Conservation (phyloP, 495 filamentous ascomycete genomes). For the Aspergillus hancockii region DNA sequence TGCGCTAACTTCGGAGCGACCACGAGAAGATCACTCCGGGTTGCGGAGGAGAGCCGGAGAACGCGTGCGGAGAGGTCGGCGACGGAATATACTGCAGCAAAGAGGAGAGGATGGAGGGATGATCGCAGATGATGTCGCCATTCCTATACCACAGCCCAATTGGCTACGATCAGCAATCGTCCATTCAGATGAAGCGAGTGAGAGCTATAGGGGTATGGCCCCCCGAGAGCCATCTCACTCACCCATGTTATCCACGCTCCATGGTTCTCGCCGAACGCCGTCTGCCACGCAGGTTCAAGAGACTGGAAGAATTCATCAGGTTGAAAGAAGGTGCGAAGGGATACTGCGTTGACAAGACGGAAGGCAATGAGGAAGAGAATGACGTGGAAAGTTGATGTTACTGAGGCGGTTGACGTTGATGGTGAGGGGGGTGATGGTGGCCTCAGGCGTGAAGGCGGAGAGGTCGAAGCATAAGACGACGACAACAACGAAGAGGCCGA, state of each 20-base stretch:
- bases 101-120: slow-evolving; percentile 85
- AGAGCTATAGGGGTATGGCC: slow-evolving; percentile 8
- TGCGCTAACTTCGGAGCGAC: slow-evolving; percentile 75
- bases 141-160: slow-evolving; percentile 61
- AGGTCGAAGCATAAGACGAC: slow-evolving; percentile 5
- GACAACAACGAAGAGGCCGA: background rate
- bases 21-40: slow-evolving; percentile 64
- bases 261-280: slow-evolving; percentile 75
- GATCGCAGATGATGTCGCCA: slow-evolving; percentile 90
- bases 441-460: slow-evolving; percentile 13
- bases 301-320: slow-evolving; percentile 99
- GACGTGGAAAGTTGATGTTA: slow-evolving; percentile 25
- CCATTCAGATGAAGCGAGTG: background rate
- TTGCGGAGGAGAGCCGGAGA: slow-evolving; percentile 47
- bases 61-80: slow-evolving; percentile 52
- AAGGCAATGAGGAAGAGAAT: slow-evolving; percentile 69
- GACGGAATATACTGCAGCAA: slow-evolving; percentile 73
- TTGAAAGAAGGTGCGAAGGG: slow-evolving; percentile 92
- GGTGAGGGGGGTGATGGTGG: slow-evolving; percentile 15
- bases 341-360: slow-evolving; percentile 83
- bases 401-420: background rate
- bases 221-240: slow-evolving; percentile 26
- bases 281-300: slow-evolving; percentile 90
- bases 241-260: slow-evolving; percentile 98
- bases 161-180: background rate